Conservation (phyloP, 768 basidiomycete species). For the Pleurotus ostreatus region DNA sequence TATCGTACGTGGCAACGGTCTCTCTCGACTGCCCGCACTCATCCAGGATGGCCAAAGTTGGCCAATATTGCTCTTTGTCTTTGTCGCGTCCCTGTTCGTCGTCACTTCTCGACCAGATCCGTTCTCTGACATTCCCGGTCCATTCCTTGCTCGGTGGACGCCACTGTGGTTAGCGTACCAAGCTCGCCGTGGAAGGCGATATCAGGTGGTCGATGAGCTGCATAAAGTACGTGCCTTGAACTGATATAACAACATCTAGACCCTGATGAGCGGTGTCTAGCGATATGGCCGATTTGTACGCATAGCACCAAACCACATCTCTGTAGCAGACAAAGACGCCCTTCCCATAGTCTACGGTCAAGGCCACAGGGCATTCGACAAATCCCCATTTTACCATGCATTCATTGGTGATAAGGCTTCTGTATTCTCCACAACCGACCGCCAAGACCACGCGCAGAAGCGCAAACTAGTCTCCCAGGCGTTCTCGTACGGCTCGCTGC, state of each 20-base stretch:
- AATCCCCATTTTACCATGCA: constrained; percentile 27
- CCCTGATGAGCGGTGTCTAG: constrained; percentile 9
- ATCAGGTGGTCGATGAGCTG: constrained; percentile 21
- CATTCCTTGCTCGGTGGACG: constrained; percentile 22
- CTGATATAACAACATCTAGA: neutral
- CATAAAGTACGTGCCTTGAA: constrained; percentile 17
- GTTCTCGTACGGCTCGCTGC: constrained; percentile 19
- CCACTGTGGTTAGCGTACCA: constrained; percentile 27
- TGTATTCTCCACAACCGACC: constrained; percentile 25
- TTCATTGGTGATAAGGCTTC: constrained; percentile 24
- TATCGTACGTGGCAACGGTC: too few relatives aligned
- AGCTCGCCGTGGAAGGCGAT: constrained; percentile 20
- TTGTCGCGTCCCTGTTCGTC: too few relatives aligned
- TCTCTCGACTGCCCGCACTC: too few relatives aligned
- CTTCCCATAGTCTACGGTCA: constrained; percentile 24
- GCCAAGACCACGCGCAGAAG: constrained; percentile 24
- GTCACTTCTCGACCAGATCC: neutral
- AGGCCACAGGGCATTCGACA: constrained; percentile 21
- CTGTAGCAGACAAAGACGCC: constrained; percentile 22
- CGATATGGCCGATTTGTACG: constrained; percentile 25
- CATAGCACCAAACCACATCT: constrained; percentile 27
- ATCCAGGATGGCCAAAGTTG: too few relatives aligned
- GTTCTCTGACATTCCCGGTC: constrained; percentile 21
- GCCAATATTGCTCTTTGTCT: too few relatives aligned
- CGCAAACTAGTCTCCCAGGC: constrained; percentile 23